Conservation (phyloP, 768 basidiomycete species). For the Galerina sulciceps region DNA sequence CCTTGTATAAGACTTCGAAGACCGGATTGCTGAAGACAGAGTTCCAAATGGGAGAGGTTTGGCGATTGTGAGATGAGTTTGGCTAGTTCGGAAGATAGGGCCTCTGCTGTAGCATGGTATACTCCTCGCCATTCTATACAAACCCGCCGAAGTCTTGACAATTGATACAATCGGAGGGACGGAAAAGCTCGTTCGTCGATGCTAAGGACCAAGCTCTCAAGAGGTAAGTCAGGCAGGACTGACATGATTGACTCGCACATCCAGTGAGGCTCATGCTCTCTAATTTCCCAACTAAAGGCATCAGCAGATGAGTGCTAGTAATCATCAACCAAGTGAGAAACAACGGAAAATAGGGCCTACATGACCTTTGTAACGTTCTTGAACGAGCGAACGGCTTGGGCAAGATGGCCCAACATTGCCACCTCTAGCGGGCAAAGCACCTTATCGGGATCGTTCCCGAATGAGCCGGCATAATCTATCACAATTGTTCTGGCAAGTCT, state of each 20-base stretch:
- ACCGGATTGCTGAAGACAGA: not conserved
- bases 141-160: not conserved
- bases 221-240: not conserved
- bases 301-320: not conserved
- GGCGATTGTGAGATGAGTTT: not conserved
- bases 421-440: not conserved
- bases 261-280: not conserved
- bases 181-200: not conserved
- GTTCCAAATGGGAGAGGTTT: not conserved
- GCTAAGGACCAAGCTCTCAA: not conserved
- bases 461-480: slow-evolving; percentile 5
- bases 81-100: not conserved
- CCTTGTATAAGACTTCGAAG: not conserved
- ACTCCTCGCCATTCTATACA: not conserved
- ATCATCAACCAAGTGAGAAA: not conserved
- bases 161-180: not conserved
- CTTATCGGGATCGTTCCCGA: not conserved
- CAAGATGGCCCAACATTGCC: not conserved
- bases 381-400: not conserved
- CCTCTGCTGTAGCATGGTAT: not conserved
- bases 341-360: not conserved
- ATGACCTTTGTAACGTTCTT: slow-evolving; percentile 7
- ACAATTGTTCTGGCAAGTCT: not conserved
- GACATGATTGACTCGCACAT: not conserved
- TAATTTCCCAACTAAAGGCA: not conserved